Evolutionary conservation across 1,284 basidiomycete genomes (phyloP), one percentile per base, ranked within the genome.

Genomic region (Xerocomus minutiporus): DNA sequence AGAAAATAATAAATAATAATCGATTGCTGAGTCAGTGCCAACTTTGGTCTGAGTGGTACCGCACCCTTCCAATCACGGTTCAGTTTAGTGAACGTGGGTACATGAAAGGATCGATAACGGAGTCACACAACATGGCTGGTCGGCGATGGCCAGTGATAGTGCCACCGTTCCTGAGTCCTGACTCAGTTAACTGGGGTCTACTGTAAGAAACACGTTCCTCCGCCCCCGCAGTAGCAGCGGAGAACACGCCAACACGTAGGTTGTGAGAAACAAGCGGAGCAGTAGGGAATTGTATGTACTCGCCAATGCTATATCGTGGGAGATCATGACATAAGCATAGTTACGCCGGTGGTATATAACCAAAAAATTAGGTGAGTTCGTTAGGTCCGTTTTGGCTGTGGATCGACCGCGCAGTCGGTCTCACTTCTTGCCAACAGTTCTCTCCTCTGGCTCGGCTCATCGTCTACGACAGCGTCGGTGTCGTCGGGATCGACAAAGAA

Each of bases 391-490:
- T 54, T 57, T 63, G 70, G 66, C 69, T 65, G 69, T 73, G 76
- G 74, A 76, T 77, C 76, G 74, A 76, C 74, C 63, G 68, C 68
- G 68, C 68, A 67, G 69, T 71, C 64, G 67, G 66, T 72, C 65
- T 69, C 68, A 48, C 64, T 63, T 20, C 59, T 64, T 61, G 63
- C 64, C 72, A 66, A 63, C 66, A 68, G 49, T 59, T 54, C 61
- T 65, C 58, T 58, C 67, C 72, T 71, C 70, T 64, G 63, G 62
- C 63, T 63, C 66, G 62, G 63, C 60, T 63, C 65, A 61, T 65
- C 69, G 61, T 70, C 69, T 60, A 59, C 71, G 67, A 73, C 70
- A 70, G 68, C 70, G 71, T 73, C 73, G 68, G 69, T 65, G 68
- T 67, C 71, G 73, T 72, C 67, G 70, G 61, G 63, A 67, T 71